Conservation (phyloP, 495 filamentous ascomycete species). For the Aspergillus biplanus region DNA sequence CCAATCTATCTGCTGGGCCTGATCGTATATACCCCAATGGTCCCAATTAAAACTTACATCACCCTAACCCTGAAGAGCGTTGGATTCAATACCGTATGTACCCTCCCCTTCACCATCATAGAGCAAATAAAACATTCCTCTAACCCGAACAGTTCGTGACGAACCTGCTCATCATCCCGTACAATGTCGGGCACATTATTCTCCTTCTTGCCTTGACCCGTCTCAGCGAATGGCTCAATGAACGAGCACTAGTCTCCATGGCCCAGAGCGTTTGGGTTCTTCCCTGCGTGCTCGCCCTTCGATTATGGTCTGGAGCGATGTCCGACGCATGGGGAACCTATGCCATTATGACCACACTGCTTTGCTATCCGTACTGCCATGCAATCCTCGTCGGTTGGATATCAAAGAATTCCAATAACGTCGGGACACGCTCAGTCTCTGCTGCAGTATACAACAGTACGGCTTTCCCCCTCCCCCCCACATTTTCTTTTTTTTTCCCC, state of each 20-base stretch:
- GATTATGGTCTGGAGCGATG: constrained; percentile 41
- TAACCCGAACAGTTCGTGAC: constrained; percentile 33
- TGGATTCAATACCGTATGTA: constrained; percentile 47
- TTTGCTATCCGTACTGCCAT: constrained; percentile 61
- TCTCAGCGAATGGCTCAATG: constrained; percentile 46
- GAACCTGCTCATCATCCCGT: constrained; percentile 65
- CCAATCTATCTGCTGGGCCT: constrained; percentile 59
- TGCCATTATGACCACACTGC: constrained; percentile 49
- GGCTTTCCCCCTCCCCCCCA: neutral
- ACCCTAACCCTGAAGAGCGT: constrained; percentile 52
- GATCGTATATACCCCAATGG: constrained; percentile 51
- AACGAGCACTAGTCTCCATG: constrained; percentile 51
- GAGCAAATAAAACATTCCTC: neutral
- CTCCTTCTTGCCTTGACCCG: constrained; percentile 41
- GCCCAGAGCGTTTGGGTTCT: constrained; percentile 56
- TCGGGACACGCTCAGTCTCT: constrained; percentile 62
- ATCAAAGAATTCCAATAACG: constrained; percentile 61
- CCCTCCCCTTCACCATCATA: neutral
- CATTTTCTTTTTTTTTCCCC: neutral
- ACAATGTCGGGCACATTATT: constrained; percentile 42
- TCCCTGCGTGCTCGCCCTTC: constrained; percentile 54
- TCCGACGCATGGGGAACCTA: constrained; percentile 54
- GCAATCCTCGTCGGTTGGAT: constrained; percentile 67
- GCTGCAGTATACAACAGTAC: constrained; percentile 56
- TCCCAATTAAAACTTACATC: constrained; percentile 48